Percentiles rank a stretch among this genome's conserved stretches.
Evolutionary conservation across 73 alveolate genomes (phyloP).

Genomic region (Paramecium primaurelia): DNA sequence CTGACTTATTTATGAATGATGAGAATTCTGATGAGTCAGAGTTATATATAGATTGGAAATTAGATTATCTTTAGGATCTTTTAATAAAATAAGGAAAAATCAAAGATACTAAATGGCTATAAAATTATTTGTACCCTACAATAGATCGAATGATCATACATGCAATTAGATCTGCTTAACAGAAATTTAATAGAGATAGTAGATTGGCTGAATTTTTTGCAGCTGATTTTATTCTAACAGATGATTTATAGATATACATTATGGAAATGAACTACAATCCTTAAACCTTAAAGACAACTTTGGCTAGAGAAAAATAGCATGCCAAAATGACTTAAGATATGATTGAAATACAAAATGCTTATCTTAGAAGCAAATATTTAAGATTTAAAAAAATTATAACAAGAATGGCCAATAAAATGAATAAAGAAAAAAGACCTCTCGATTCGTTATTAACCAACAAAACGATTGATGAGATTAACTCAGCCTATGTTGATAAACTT

Average conservation of each 20-base stretch:
- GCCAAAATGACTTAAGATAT: constrained; percentile 35
- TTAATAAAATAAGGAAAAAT: constrained; percentile 33
- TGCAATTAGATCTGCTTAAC: constrained; percentile 28
- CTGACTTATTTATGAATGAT: neutral
- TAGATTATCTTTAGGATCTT: constrained; percentile 35
- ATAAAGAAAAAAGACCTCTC: neutral
- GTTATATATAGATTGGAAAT: constrained; percentile 48
- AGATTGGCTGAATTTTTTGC: constrained; percentile 55
- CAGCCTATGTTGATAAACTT: constrained; percentile 10
- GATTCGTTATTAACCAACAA: neutral
- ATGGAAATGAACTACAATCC: constrained; percentile 59
- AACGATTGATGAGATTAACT: neutral
- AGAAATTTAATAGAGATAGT: constrained; percentile 33
- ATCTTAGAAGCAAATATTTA: constrained; percentile 32
- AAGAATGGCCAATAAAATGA: neutral
- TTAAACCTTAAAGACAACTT: constrained; percentile 4
- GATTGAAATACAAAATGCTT: constrained; percentile 25
- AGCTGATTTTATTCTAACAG: constrained; percentile 43
- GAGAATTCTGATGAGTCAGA: constrained; percentile 25
- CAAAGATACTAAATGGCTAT: constrained; percentile 41
- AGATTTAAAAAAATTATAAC: neutral
- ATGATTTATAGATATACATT: constrained; percentile 27
- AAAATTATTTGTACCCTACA: constrained; percentile 36
- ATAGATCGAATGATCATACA: constrained; percentile 50
- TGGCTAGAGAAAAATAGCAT: neutral